Base-by-base conservation (phyloP, 768 basidiomycete species). In the Termitomyces titanicus region DNA sequence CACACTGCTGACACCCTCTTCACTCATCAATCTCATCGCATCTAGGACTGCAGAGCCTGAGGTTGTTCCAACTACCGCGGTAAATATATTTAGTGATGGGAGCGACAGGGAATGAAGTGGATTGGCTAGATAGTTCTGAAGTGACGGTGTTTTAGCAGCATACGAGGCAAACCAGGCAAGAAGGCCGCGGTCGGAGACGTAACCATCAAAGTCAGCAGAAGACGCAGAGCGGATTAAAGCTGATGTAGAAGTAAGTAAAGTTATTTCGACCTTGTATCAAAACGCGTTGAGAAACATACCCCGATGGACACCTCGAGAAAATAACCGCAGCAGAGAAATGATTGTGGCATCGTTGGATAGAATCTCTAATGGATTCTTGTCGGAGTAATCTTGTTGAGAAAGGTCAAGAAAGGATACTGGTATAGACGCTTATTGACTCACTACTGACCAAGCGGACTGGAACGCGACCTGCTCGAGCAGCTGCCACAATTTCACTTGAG, bases 11-110 rank as follows among this genome's bases (percentile, higher is more conserved):
- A 93, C 89, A 22, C 91, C 91, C 63, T 88, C 81, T 57, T 90
- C 88, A 62, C 88, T 90, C 90, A 93, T 92, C 27, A 88, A 74
- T 56, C 77, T 82, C 91, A 93, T 93, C 5, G 89, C 89, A 66
- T 90, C 86, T 47, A 92, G 72, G 24, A 92, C 85, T 18, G 79
- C 79, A 2, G 82, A 80, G 15, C 74, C 76, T 42, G 87, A 82
- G 5, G 77, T 77, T 5, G 83, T 72, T 7, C 88, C 80, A 9
- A 92, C 74, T 17, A 92, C 85, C 1, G 83, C 78, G 1, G 76
- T 63, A 61, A 84, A 81, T 35, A 89, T 73, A 58, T 84, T 78
- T 5, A 90, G 68, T 5, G 84, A 89, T 20, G 86, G 88, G 34
- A 89, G 78, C 7, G 79, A 73, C 27, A 87, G 73, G 5, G 77